Evolutionary conservation across 2,329 filamentous ascomycete species (phyloP).

Genomic region (Reticulascus tulasneorum): DNA sequence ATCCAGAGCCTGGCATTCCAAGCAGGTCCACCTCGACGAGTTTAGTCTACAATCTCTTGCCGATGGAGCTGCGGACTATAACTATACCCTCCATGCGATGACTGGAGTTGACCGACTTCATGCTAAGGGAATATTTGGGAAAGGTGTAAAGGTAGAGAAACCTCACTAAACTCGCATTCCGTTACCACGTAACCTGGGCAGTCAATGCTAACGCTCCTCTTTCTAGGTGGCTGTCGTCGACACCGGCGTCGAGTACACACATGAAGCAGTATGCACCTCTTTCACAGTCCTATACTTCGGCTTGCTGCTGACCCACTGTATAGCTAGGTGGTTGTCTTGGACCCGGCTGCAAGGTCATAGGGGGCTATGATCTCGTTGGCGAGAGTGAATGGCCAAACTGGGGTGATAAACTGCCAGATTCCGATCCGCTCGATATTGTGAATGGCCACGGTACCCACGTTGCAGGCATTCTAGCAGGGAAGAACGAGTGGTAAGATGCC

Average conservation of each 20-base stretch:
- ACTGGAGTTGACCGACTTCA: constrained; percentile 36
- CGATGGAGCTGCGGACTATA: too few relatives aligned
- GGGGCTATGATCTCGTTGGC: constrained; percentile 38
- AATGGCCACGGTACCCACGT: constrained; percentile 19
- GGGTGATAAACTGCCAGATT: constrained; percentile 17
- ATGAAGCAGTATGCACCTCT: too few relatives aligned
- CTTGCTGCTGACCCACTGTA: not conserved
- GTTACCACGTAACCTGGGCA: too few relatives aligned
- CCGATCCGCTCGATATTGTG: constrained; percentile 28
- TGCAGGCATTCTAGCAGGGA: constrained; percentile 23
- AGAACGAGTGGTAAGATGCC: constrained; percentile 21
- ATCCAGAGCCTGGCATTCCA: too few relatives aligned
- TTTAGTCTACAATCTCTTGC: too few relatives aligned
- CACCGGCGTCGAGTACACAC: constrained; percentile 30
- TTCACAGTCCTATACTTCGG: too few relatives aligned
- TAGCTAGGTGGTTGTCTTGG: constrained; percentile 44
- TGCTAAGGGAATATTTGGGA: constrained; percentile 30
- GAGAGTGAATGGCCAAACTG: constrained; percentile 20
- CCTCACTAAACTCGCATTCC: too few relatives aligned
- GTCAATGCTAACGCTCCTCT: too few relatives aligned
- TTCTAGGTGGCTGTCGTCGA: constrained; percentile 11
- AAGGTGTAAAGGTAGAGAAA: constrained; percentile 31
- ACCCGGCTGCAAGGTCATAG: constrained; percentile 34
- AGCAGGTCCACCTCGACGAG: too few relatives aligned
- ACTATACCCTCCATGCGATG: constrained; percentile 31